Evolutionary conservation across 176 grass and related monocot species (phyloP), one percentile per base, ranked within the genome.

Genomic region (Carex cristatella): DNA sequence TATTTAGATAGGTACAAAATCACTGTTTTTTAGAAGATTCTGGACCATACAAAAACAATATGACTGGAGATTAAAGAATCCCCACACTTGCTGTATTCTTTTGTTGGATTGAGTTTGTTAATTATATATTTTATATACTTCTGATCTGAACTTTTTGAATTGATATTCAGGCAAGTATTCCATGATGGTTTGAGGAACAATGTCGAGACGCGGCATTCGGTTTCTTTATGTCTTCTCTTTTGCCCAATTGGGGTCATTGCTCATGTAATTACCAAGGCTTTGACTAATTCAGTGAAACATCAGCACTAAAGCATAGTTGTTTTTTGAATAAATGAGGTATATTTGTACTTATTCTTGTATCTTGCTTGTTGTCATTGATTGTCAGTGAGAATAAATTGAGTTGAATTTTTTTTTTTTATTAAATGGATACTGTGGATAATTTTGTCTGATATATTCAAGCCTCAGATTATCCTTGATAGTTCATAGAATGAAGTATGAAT

Each of bases 151-250:
- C 23, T 87, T 79, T 79, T 83, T 44, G 1, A 15, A 69, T 73
- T 72, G 28, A 6, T 69, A 84, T 86, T 69, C 90, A 99, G 97
- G 74, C 97, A 99, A 79, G 97, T 99, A 80, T 99, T 96, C 64
- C 88, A 94, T 4, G 97, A 99, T 23, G 97, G 97, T 57, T 72
- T 99, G 83, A 93, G 92, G 91, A 92, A 94, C 79, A 94, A 91
- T 53, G 87, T 99, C 4, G 91, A 96, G 19, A 96, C 97, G 8
- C 83, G 97, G 51, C 97, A 99, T 86, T 99, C 93, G 0, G 84
- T 96, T 61, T 96, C 90, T 16, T 61, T 99, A 14, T 99, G 97
- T 87, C 84, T 99, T 65, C 88, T 99, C 7, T 99, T 96, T 88
- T 99, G 97, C 79, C 97, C 93, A 14, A 72, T 96, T 11, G 97